Conservation (phyloP, 176 grass and related monocot genomes). For the Zoysia pacifica region DNA sequence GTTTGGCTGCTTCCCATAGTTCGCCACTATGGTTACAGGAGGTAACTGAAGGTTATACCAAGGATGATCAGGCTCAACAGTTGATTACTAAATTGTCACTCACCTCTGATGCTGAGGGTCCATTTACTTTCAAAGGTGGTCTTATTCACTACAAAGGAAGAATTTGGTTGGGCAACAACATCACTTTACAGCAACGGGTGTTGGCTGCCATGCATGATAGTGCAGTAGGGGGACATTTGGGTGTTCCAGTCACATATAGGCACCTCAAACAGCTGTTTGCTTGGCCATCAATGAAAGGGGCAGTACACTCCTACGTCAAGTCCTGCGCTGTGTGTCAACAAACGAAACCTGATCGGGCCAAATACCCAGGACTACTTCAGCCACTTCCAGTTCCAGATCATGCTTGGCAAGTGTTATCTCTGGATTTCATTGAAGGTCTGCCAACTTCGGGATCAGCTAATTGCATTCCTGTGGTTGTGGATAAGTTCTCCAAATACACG, state of each 20-base stretch:
- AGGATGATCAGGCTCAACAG: too few relatives aligned
- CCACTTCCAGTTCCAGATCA: not conserved
- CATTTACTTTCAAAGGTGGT: too few relatives aligned
- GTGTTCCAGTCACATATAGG: not conserved
- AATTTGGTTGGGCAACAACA: not conserved
- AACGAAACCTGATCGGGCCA: not conserved
- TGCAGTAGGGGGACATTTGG: not conserved
- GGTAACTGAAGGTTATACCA: not conserved
- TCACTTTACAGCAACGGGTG: fast-evolving
- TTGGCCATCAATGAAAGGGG: not conserved
- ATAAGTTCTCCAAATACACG: not conserved
- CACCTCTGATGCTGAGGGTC: too few relatives aligned
- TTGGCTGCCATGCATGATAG: not conserved
- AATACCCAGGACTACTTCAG: not conserved
- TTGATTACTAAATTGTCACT: too few relatives aligned
- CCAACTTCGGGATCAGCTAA: not conserved
- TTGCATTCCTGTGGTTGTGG: not conserved
- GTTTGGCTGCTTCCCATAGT: not conserved
- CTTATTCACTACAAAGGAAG: not conserved
- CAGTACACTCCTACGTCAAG: not conserved
- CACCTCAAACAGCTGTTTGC: not conserved
- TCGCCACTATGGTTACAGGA: not conserved
- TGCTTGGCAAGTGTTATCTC: not conserved
- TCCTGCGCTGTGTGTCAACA: not conserved
- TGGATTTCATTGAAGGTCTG: not conserved